A percentile compares a stretch with the other conserved stretches of the same genome.
Conservation (phyloP, 768 basidiomycete genomes). For the Xerocomus brunneocitrinus region DNA sequence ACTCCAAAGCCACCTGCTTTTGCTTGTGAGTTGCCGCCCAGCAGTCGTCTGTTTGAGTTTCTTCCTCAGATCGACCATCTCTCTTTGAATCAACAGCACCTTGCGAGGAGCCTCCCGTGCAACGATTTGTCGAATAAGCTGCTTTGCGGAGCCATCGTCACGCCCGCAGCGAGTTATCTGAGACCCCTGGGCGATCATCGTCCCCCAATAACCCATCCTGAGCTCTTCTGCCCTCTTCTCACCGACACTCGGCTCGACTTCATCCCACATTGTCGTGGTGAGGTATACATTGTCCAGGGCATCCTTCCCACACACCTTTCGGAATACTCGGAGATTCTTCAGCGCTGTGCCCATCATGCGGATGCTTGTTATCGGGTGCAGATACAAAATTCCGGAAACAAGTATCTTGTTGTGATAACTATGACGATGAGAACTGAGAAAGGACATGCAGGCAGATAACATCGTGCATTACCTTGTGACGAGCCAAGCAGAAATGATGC, state of each 20-base stretch:
- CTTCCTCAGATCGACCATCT: not conserved
- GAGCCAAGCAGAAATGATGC: not conserved
- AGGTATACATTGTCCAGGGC: slow-evolving; percentile 26
- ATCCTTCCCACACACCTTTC: not conserved
- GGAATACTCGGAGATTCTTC: not conserved
- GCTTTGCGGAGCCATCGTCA: not conserved
- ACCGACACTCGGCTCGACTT: slow-evolving; percentile 19
- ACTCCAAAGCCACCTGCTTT: not conserved
- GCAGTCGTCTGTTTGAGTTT: not conserved
- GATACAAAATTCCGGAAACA: not conserved
- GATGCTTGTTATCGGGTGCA: not conserved
- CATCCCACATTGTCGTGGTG: slow-evolving; percentile 40
- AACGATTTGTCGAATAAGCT: not conserved
- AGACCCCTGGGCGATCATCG: not conserved
- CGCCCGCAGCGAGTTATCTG: not conserved
- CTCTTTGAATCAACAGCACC: not conserved
- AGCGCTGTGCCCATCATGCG: not conserved
- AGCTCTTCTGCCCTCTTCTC: slow-evolving; percentile 13
- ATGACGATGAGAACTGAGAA: not conserved
- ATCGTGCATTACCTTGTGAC: not conserved
- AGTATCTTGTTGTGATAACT: not conserved
- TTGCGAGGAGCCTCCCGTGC: not conserved
- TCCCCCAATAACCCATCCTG: slow-evolving; percentile 2
- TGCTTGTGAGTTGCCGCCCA: not conserved
- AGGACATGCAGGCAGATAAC: not conserved